Base-by-base conservation (phyloP, 768 basidiomycete species). In the Pleurotus sapidus region DNA sequence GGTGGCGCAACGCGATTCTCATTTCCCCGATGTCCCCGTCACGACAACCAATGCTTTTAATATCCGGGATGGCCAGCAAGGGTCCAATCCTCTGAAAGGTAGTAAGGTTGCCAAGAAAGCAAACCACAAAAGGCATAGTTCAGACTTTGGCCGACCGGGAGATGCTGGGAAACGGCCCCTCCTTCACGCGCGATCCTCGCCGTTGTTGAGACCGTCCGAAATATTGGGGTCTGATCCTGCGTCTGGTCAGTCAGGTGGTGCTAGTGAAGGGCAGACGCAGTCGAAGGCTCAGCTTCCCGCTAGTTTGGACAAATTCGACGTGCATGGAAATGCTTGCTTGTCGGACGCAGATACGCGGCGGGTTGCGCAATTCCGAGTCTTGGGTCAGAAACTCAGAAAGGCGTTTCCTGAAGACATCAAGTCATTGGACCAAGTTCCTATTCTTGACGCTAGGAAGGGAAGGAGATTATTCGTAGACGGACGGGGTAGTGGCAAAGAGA, bases 381-480 rank as follows among this genome's bases (percentile, higher is more conserved):
- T 88, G 6, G 83, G 84, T 8, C 77, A 78, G 60, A 82, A 84
- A 63, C 68, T 88, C 49, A 76, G 80, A 46, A 72, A 79, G 59
- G 71, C 78, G 38, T 88, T 85, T 67, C 83, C 83, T 17, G 77
- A 81, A 59, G 82, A 88, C 57, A 61, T 37, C 14, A 40, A 27
- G 5, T 40, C 20, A 15, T 38, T 54, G 15, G 24, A 54, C 42
- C 37, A 54, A 23, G 38, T 54, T 1, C 18, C 39, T 24, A 20
- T 42, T 42, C 9, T 54, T 18, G 34, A 18, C 3, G 51, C 39
- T 9, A 54, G 11, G 9, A 15, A 20, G 20, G n/a, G 51, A 11
- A 24, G 24, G 51, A 30, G 17, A 3, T 6, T 11, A 11, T 18
- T 14, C 2, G 12, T 7, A 6, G 39, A 15, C n/a, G 40, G 38